Conservation (phyloP, 2,329 filamentous ascomycete species). For the Phaeoacremonium minimum region DNA sequence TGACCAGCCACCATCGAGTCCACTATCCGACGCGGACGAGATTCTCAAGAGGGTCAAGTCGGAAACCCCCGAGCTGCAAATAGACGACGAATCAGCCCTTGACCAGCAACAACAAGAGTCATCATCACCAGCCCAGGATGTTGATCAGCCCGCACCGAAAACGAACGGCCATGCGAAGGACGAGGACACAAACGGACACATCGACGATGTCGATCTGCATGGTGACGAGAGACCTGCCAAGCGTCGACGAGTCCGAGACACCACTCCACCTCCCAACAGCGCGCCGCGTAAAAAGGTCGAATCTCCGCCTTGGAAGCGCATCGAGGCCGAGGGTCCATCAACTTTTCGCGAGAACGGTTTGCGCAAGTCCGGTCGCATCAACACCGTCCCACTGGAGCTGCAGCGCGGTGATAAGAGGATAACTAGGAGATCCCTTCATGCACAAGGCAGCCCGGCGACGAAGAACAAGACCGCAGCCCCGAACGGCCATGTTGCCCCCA, state of each 20-base stretch:
- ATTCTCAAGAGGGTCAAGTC: conserved; percentile 5
- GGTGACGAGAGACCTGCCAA: conserved; percentile 54
- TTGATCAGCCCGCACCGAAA: background rate
- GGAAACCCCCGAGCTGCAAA: background rate
- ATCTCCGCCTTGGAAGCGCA: conserved; percentile 92
- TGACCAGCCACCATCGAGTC: conserved; percentile 10
- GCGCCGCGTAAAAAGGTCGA: conserved; percentile 45
- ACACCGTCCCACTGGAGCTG: conserved; percentile 49
- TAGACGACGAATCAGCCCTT: too few relatives aligned
- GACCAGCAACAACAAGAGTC: too few relatives aligned
- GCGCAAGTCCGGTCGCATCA: conserved; percentile 63
- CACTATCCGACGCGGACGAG: conserved; percentile 6
- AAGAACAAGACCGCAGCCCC: conserved; percentile 18
- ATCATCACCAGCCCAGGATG: background rate
- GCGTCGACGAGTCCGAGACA: conserved; percentile 56
- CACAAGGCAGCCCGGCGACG: conserved; percentile 25
- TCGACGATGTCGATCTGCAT: conserved; percentile 14
- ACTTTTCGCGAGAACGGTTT: conserved; percentile 73
- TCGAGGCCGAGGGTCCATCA: conserved; percentile 80
- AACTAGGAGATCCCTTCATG: conserved; percentile 40
- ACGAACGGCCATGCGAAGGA: conserved; percentile 20
- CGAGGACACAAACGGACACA: conserved; percentile 12
- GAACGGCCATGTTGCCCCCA: background rate
- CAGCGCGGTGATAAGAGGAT: conserved; percentile 47
- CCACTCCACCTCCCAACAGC: conserved; percentile 26